Conservation (phyloP, 805 yeast species). For the Ogataea allantospora region DNA sequence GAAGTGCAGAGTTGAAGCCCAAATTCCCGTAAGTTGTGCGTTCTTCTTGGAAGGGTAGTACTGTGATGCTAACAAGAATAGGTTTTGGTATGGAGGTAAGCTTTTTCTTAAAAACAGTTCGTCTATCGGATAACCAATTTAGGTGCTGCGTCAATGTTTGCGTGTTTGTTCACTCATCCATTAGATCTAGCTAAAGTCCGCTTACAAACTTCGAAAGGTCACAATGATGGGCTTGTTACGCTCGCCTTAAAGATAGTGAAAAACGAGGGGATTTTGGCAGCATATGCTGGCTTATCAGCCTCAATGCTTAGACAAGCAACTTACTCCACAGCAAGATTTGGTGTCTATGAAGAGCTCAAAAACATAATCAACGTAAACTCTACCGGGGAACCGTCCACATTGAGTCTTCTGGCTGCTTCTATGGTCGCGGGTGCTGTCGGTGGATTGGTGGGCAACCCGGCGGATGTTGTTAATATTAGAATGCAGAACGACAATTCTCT, state of each 20-base stretch:
- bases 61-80: constrained; percentile 5
- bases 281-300: constrained; percentile 83
- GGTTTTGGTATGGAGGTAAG: constrained; percentile 32
- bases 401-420: constrained; percentile 67
- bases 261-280: constrained; percentile 64
- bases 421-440: constrained; percentile 86
- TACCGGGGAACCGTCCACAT: constrained; percentile 51
- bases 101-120: not conserved
- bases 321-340: constrained; percentile 82
- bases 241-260: constrained; percentile 60
- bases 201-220: constrained; percentile 70
- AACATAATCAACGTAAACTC: constrained; percentile 45
- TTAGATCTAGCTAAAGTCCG: constrained; percentile 85
- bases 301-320: constrained; percentile 83
- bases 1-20: no score
- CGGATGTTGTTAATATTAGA: constrained; percentile 83
- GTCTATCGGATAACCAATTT: not conserved
- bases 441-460: constrained; percentile 83
- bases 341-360: constrained; percentile 77
- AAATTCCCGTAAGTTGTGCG: constrained; percentile 11
- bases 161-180: constrained; percentile 74
- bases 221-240: constrained; percentile 60
- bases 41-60: no score
- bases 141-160: constrained; percentile 68
- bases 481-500: constrained; percentile 86